These are phyloP conservation scores for Hortaea werneckii DNA, from an alignment of 2,329 filamentous ascomycete species.

Conservation along the genomic window DNA sequence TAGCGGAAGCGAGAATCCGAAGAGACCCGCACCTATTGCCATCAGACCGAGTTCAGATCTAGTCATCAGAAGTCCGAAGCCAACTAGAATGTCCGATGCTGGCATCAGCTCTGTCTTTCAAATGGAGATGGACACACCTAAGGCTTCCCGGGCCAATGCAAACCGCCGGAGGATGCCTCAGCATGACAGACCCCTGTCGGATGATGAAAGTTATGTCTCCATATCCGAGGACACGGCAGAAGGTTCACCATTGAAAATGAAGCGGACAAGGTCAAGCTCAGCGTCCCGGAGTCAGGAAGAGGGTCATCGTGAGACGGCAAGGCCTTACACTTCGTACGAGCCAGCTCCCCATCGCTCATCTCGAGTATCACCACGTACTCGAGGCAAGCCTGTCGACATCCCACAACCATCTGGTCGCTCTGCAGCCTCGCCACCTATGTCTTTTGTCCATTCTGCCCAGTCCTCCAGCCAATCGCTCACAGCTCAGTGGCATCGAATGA, in stretches of 20 bases:
- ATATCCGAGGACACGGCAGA: constrained; percentile 12
- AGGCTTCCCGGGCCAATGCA: constrained; percentile 1
- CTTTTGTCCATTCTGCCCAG: constrained; percentile 11
- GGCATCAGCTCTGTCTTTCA: constrained; percentile 24
- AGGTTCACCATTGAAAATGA: background rate
- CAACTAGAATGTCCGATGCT: constrained; percentile 16
- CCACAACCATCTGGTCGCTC: background rate
- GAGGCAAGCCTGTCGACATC: background rate
- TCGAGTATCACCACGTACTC: background rate
- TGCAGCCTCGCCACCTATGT: constrained; percentile 7
- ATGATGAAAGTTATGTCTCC: constrained; percentile 12
- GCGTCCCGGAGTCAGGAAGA: background rate
- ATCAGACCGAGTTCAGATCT: constrained; percentile 20
- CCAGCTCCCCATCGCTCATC: background rate
- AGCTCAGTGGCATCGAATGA: constrained; percentile 24
- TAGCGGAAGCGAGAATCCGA: constrained; percentile 4
- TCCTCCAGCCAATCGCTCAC: constrained; percentile 19
- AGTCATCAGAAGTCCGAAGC: constrained; percentile 33
- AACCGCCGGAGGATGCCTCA: background rate
- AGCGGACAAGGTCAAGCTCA: background rate
- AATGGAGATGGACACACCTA: constrained; percentile 15
- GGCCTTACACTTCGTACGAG: background rate
- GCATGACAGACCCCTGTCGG: constrained; percentile 3
- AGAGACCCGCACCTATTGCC: constrained; percentile 11
- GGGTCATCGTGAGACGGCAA: background rate